Evolutionary conservation across 1,284 basidiomycete species (phyloP).

Genomic region (Boletus semigastroideus): DNA sequence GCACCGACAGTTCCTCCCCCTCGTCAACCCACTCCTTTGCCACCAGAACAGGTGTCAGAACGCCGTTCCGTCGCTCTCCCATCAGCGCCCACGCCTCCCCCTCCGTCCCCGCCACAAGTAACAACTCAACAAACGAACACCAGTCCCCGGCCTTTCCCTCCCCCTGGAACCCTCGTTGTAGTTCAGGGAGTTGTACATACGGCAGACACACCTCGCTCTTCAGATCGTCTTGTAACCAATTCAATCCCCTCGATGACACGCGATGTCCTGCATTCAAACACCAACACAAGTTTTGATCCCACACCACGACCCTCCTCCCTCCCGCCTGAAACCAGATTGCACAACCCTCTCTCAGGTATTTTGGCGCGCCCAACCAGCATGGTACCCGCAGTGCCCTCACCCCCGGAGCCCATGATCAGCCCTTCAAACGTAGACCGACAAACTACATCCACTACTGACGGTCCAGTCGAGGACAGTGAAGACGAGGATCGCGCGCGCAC

Average conservation of each 20-base stretch:
- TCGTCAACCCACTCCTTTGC: constrained; percentile 9
- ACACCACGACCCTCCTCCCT: constrained; percentile 32
- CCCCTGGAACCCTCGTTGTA: constrained; percentile 73
- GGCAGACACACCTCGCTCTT: constrained; percentile 52
- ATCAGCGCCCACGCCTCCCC: constrained; percentile 1
- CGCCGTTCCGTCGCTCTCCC: constrained; percentile 7
- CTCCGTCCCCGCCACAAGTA: constrained; percentile 10
- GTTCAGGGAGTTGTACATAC: constrained; percentile 81
- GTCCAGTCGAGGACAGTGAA: constrained; percentile 11
- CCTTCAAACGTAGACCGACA: constrained; percentile 6
- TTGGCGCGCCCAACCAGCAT: constrained; percentile 41
- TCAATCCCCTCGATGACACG: constrained; percentile 9
- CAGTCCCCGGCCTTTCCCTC: constrained; percentile 52
- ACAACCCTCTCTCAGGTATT: constrained; percentile 45
- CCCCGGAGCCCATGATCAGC: constrained; percentile 6
- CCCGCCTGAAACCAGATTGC: constrained; percentile 27
- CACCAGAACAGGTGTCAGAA: constrained; percentile 12
- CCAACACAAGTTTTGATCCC: constrained; percentile 6
- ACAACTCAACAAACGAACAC: constrained; percentile 16
- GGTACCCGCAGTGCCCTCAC: constrained; percentile 19
- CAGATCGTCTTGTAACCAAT: constrained; percentile 16
- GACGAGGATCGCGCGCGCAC: constrained; percentile 13
- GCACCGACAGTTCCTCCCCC: constrained; percentile 9
- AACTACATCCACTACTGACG: not conserved
- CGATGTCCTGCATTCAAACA: constrained; percentile 6